A percentile compares a stretch with the other conserved stretches of the same genome.
Evolutionary conservation across 805 yeast genomes (phyloP).

Genomic region (Clavispora phyllophila): DNA sequence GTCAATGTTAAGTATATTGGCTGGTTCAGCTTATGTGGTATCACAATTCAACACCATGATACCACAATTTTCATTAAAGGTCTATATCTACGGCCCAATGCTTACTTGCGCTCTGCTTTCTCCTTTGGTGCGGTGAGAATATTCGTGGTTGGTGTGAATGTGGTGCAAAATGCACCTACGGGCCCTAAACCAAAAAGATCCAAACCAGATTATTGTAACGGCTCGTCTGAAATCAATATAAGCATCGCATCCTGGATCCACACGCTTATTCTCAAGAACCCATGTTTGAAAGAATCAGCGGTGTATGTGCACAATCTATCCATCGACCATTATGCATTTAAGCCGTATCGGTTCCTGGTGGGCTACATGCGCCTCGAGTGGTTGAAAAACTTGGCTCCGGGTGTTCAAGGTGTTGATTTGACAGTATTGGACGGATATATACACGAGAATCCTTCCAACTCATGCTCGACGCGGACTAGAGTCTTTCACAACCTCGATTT

Average conservation of each 20-base stretch:
- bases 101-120: conserved; percentile 5
- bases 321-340: conserved; percentile 9
- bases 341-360: conserved; percentile 9
- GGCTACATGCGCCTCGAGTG: conserved; percentile 13
- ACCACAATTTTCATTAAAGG: conserved; percentile 5
- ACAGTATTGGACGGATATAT: conserved; percentile 11
- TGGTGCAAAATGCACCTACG: conserved; percentile 2
- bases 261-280: conserved; percentile 3
- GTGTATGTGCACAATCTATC: conserved; percentile 11
- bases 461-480: conserved; percentile 1
- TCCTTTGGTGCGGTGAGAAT: conserved; percentile 12
- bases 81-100: conserved; percentile 6
- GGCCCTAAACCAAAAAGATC: not conserved
- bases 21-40: conserved; percentile 13
- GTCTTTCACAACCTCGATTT: conserved; percentile 13
- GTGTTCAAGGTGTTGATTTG: conserved; percentile 2
- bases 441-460: not conserved
- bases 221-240: not conserved
- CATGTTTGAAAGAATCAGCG: conserved; percentile 14
- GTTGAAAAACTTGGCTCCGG: conserved; percentile 1
- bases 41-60: conserved; percentile 6
- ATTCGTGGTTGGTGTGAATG: conserved; percentile 5
- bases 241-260: conserved; percentile 5
- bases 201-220: not conserved
- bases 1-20: conserved; percentile 11